Evolutionary conservation across 352 stramenopile genomes (phyloP), one percentile per base, ranked within the genome.

Genomic region (Pythium rishiriense): DNA sequence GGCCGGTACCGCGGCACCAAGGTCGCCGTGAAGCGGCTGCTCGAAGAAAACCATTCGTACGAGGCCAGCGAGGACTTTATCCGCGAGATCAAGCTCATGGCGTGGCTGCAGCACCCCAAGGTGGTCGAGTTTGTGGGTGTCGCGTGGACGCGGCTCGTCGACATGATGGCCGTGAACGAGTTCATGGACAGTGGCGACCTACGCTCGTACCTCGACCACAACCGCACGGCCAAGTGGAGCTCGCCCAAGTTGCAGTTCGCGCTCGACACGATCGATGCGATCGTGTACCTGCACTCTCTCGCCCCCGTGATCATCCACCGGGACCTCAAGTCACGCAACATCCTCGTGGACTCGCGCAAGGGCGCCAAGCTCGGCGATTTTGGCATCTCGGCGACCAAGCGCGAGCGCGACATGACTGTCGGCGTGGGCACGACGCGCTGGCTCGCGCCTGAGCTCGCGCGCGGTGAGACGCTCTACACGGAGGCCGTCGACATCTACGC

Each of bases 271-370:
- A 81, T 88, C 66, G 81, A 88, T 58, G 79, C 81, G 0, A 71
- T 90, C 66, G 77, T 87, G 66, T 90, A 90, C 62, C 39, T 90
- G 41, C 81, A 90, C 63, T 90, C 81, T 15, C 58, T 88, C 14
- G 79, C 55, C 12, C 77, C 78, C 37, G 64, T 85, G 39, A 87
- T 90, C 67, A 85, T 90, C 64, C 81, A 90, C 58, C 78, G 81
- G 31, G 81, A 90, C 61, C 75, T 90, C 57, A 88, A 90, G 56
- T 86, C 75, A n/a, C 79, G 81, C 56, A 90, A 90, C 69, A 78
- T 90, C 48, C 66, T 90, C 19, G 61, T 90, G 12, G 77, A 88
- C 60, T 72, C 71, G 8, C 79, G 76, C 58, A 87, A 86, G 45
- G 75, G 76, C 21, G 81, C 81, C 29, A 90, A 90, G 55, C 64